These are phyloP conservation scores for Myxozyma neotropica DNA, from an alignment of 805 yeast species.

Conservation along the genomic window DNA sequence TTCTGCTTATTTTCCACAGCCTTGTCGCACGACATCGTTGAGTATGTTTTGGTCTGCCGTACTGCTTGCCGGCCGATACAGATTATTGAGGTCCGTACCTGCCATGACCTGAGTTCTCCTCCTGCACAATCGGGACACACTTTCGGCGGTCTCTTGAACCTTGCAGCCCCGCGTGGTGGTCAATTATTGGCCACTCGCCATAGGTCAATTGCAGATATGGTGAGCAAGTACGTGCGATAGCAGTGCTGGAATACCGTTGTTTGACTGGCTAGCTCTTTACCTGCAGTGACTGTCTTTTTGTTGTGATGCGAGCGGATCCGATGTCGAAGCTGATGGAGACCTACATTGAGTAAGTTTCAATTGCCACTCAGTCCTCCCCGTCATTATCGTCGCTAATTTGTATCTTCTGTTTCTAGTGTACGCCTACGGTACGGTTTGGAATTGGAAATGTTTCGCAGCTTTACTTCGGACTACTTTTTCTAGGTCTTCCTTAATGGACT, in stretches of 20 bases:
- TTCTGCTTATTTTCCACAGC: background rate
- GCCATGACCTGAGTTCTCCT: constrained; percentile 33
- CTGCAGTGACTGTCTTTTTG: constrained; percentile 33
- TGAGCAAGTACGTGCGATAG: constrained; percentile 13
- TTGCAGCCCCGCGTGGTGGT: constrained; percentile 23
- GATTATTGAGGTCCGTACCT: constrained; percentile 31
- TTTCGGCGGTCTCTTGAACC: constrained; percentile 29
- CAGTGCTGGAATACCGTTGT: no score
- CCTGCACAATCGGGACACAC: constrained; percentile 33
- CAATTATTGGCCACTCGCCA: constrained; percentile 33
- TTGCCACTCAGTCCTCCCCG: no score
- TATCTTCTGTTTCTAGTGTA: no score
- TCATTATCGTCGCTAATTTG: no score
- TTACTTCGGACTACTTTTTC: constrained; percentile 35
- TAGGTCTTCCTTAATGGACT: constrained; percentile 34
- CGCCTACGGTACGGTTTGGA: constrained; percentile 35
- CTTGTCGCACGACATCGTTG: constrained; percentile 31
- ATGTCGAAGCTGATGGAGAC: constrained; percentile 36
- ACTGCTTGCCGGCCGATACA: no score
- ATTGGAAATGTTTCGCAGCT: constrained; percentile 32
- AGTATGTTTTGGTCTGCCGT: constrained; percentile 18
- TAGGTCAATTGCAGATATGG: constrained; percentile 25
- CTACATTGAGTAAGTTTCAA: constrained; percentile 36
- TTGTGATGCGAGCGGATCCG: constrained; percentile 30
- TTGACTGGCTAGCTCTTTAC: background rate